Percentiles rank a stretch among this genome's conserved stretches.
These are phyloP conservation scores for Pugionium cornutum DNA, from an alignment of 345 rosid genomes.

Conservation along the genomic window DNA sequence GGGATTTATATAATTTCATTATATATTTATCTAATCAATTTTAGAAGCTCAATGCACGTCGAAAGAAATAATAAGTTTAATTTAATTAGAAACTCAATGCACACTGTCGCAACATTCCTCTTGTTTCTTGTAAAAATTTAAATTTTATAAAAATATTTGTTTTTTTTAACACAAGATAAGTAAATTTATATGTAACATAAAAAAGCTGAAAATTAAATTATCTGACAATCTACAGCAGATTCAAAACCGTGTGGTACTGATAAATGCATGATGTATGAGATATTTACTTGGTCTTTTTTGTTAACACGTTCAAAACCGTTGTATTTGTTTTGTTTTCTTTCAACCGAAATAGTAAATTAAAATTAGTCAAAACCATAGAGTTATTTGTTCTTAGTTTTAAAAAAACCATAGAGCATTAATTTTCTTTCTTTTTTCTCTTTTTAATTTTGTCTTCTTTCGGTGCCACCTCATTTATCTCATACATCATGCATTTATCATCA, in stretches of 20 bases:
- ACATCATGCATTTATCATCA: slow-evolving; percentile 40
- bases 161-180: not conserved
- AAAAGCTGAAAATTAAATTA: too few species aligned
- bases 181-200: slow-evolving; percentile 9
- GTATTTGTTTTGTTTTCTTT: too few species aligned
- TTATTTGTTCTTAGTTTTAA: too few species aligned
- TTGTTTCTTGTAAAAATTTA: slow-evolving; percentile 7
- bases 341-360: too few species aligned
- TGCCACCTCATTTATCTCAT: slow-evolving; percentile 38
- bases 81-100: slow-evolving; percentile 25
- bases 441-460: slow-evolving; percentile 42
- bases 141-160: not conserved
- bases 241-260: too few species aligned
- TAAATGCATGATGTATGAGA: too few species aligned
- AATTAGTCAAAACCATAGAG: too few species aligned
- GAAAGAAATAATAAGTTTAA: slow-evolving; percentile 21
- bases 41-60: slow-evolving; percentile 35
- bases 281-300: too few species aligned
- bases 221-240: too few species aligned
- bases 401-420: too few species aligned
- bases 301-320: too few species aligned
- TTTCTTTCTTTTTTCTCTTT: slow-evolving; percentile 6
- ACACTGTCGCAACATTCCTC: slow-evolving; percentile 34
- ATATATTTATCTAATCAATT: slow-evolving; percentile 1
- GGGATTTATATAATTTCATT: too few species aligned